These are phyloP conservation scores for Hura crepitans DNA, from an alignment of 441 rosid species.

Conservation along the genomic window DNA sequence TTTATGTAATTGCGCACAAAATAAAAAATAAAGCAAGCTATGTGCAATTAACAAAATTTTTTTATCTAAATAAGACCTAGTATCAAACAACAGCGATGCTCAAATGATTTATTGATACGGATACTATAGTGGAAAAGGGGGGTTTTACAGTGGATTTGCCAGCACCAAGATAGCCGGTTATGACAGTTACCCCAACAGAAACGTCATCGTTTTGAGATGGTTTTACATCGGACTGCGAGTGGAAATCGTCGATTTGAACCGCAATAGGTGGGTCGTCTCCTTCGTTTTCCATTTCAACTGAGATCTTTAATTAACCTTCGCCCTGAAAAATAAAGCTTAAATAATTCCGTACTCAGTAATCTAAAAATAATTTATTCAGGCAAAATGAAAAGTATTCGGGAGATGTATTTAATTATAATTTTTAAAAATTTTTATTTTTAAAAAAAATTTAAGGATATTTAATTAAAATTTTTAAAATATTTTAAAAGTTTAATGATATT, in stretches of 20 bases:
- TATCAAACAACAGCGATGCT: neutral
- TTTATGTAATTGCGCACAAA: conserved; percentile 1
- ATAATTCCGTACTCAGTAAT: too few relatives aligned
- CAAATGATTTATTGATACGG: neutral
- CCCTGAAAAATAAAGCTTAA: too few relatives aligned
- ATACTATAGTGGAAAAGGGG: conserved; percentile 1
- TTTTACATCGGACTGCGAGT: conserved; percentile 5
- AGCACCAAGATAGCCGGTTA: conserved; percentile 94
- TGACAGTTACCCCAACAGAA: conserved; percentile 72
- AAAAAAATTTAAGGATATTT: too few relatives aligned
- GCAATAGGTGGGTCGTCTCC: conserved; percentile 72
- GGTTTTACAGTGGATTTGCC: conserved; percentile 83
- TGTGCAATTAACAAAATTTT: neutral
- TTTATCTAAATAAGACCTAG: neutral
- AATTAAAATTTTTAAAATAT: too few relatives aligned
- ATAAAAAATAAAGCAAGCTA: neutral
- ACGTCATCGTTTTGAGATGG: conserved; percentile 27
- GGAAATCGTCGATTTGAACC: conserved; percentile 34
- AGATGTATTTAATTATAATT: too few relatives aligned
- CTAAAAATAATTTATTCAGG: too few relatives aligned
- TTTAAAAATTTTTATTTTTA: too few relatives aligned
- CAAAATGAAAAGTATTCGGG: too few relatives aligned
- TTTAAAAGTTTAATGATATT: too few relatives aligned
- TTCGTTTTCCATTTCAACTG: conserved; percentile 48
- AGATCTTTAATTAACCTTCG: neutral